Evolutionary conservation across 352 stramenopile genomes (phyloP), one percentile per base, ranked within the genome.

Genomic region (Globisporangium recalcitrans): DNA sequence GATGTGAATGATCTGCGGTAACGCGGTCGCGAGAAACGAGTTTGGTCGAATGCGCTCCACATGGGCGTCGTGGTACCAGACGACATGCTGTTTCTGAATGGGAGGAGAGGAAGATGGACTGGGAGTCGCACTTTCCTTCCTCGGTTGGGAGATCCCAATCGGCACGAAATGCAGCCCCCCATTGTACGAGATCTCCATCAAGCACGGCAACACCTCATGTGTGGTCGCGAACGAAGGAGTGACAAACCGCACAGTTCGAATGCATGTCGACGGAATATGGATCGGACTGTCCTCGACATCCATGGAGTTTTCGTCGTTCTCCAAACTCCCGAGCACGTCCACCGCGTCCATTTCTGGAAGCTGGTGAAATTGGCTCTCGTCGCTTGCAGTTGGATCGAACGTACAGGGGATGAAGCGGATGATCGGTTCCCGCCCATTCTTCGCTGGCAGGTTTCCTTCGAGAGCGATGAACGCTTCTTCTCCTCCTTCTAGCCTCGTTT

Each of bases 121-220:
- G 27, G 27, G 5, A 34, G 48, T 27, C 13, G 34, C 44, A 34
- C 21, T 46, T 6, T 27, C 14, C 13, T 32, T 61, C 52, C 8
- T n/a, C 52, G 8, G 40, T 22, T 21, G 63, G 38, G 22, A 42
- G 9, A 82, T 65, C 31, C 40, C 59, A 1, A 90, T 62, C 1
- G 69, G 69, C 1, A 63, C 55, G 62, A 87, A 91, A 22, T 75
- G 64, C 7, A 74, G 46, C 8, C 77, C 78, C 22, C 64, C 70
- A 31, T 89, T 85, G 58, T 82, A 86, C 47, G 77, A 89, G 4
- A 88, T 71, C n/a, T 88, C 72, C 10, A 89, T 57, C 14, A 38
- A 51, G 40, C 72, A 89, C 1, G 68, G 66, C 24, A 67, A 13
- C 5, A 83, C 56, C n/a, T 70, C 49, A 19, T 29, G 57, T 4